Evolutionary conservation across 2,329 filamentous ascomycete species (phyloP), one percentile per base, ranked within the genome.

Genomic region (Diatrype stigma): DNA sequence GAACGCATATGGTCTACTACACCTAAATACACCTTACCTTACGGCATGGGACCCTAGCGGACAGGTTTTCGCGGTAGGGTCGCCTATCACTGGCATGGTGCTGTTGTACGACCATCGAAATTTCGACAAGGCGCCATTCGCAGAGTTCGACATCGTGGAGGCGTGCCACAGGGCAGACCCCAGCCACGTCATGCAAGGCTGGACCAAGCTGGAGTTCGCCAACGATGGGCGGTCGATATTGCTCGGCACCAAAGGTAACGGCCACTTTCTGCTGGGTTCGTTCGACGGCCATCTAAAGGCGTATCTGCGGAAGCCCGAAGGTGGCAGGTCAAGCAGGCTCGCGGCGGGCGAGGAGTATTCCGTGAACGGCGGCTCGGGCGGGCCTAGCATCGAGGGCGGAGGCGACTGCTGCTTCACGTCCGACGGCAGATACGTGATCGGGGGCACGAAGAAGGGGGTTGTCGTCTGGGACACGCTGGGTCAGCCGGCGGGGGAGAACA

Each of bases 101-200:
- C 77, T 96, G 16, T 84, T 99, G 45, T 99, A 97, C 73, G 94
- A 99, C 68, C 82, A 91, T 59, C 87, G 92, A 58, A 95, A 96
- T 68, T 97, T 90, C 71, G 90, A 96, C 69, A 96, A 94, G 69
- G 84, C 87, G 4, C 94, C 94, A 0, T 95, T 99, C 63, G 81
- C 86, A 11, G 88, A 82, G 8, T 94, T 97, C 63, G 93, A 97
- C 63, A 75, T 97, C 16, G 71, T 84, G 22, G 82, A 86, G 50
- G 71, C 76, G 47, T 73, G 74, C 44, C 65, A 73, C 63, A 53
- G 71, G 63, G 62, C 75, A 47, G 74, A 81, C 56, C 69, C 76
- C 6, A 80, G 85, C 45, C 84, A 87, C 47, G 70, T 79, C 1
- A 74, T 81, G 54, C 79, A 79, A 48, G 86, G 86, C 11, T 99